phyloP scores from a whole-genome alignment of 2,329 filamentous ascomycete species.

The Aspergillus viridinutans region DNA sequence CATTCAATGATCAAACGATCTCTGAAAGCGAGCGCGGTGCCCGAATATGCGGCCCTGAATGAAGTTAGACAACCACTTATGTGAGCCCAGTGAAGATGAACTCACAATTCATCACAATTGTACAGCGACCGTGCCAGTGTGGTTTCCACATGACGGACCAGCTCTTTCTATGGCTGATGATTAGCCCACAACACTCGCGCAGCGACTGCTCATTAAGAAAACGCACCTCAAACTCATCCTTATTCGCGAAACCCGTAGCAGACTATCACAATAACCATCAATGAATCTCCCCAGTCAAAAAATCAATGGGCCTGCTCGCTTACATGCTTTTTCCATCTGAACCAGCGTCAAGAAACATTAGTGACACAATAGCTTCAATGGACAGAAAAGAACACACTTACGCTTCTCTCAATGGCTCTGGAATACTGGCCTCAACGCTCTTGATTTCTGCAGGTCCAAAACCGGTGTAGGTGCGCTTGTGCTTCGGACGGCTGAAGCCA shows the following conservation, averaged over 20 bases:
- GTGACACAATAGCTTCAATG: background rate
- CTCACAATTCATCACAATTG: conserved; percentile 84
- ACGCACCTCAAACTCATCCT: conserved; percentile 70
- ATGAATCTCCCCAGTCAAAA: background rate
- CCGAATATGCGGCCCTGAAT: conserved; percentile 74
- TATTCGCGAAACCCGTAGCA: conserved; percentile 65
- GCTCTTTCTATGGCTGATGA: conserved; percentile 58
- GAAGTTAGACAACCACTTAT: conserved; percentile 6
- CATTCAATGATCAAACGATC: conserved; percentile 91
- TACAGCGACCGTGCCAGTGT: conserved; percentile 92
- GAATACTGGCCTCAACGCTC: conserved; percentile 83
- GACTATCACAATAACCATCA: conserved; percentile 40
- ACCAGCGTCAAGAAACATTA: conserved; percentile 16
- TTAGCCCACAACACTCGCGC: conserved; percentile 1
- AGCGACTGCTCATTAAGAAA: background rate
- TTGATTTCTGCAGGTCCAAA: conserved; percentile 91
- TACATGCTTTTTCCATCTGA: conserved; percentile 59
- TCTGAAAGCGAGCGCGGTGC: conserved; percentile 85
- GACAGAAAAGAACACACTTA: conserved; percentile 50
- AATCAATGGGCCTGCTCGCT: conserved; percentile 15
- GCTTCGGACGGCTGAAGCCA: conserved; percentile 84
- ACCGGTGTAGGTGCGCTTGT: conserved; percentile 94
- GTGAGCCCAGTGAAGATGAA: background rate
- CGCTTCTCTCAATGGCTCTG: conserved; percentile 79
- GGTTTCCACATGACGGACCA: conserved; percentile 93